phyloP scores from a whole-genome alignment of 2,329 filamentous ascomycete species.

The Claviceps capensis region DNA sequence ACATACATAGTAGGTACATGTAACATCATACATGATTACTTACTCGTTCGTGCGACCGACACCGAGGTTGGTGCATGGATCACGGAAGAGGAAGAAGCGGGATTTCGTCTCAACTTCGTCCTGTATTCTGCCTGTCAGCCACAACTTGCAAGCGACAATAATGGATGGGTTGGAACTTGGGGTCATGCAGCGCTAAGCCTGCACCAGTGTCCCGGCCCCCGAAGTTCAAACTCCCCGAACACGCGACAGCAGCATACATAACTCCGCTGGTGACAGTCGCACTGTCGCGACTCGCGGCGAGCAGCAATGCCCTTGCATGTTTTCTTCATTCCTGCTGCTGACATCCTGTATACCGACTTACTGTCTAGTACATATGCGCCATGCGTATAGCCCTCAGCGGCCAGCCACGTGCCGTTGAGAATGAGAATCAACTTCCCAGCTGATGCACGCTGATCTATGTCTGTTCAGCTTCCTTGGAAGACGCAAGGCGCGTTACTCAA shows the following conservation, averaged over 20 bases:
- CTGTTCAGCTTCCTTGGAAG: no score
- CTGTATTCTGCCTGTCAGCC: not conserved
- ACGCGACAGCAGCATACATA: not conserved
- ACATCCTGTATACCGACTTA: not conserved
- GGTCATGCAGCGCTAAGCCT: not conserved
- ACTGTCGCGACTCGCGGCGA: not conserved
- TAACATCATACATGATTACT: not conserved
- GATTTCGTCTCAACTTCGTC: not conserved
- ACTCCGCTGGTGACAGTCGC: not conserved
- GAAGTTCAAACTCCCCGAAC: not conserved
- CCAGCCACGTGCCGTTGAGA: not conserved
- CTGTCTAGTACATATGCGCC: not conserved
- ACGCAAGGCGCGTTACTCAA: no score
- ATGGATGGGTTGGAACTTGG: not conserved
- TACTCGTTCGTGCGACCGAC: not conserved
- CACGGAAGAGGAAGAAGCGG: not conserved
- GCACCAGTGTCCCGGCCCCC: not conserved
- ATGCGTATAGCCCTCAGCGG: not conserved
- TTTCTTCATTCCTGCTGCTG: not conserved
- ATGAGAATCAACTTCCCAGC: not conserved
- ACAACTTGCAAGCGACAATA: not conserved
- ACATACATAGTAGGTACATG: no score
- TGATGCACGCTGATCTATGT: not conserved
- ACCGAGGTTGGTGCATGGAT: not conserved
- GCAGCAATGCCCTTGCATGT: not conserved